Conservation (phyloP, 345 rosid species). For the Raphanus sativus region DNA sequence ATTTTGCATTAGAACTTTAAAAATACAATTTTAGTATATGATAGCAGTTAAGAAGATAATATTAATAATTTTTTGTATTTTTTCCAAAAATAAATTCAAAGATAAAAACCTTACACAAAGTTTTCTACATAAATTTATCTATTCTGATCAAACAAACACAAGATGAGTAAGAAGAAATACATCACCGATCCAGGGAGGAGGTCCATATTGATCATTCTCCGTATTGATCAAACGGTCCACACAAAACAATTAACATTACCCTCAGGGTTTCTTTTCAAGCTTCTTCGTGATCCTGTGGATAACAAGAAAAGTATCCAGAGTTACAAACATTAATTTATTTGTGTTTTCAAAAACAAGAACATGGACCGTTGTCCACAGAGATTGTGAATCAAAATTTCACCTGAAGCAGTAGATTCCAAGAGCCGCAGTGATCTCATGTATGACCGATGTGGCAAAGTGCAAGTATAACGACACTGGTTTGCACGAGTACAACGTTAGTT, state of each 20-base stretch:
- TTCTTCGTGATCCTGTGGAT: slow-evolving; percentile 83
- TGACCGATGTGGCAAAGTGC: slow-evolving; percentile 90
- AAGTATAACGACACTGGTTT: slow-evolving; percentile 66
- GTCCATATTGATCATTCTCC: slow-evolving; percentile 14
- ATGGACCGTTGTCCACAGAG: not conserved
- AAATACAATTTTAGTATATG: not conserved
- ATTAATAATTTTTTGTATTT: not conserved
- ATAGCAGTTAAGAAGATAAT: not conserved
- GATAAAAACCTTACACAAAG: slow-evolving; percentile 17
- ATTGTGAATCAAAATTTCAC: slow-evolving; percentile 31
- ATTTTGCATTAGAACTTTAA: no score
- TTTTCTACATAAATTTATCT: slow-evolving; percentile 14
- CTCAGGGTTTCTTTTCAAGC: slow-evolving; percentile 49
- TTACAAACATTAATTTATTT: not conserved
- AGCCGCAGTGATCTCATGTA: slow-evolving; percentile 88
- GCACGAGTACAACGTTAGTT: not conserved
- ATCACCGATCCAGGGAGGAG: slow-evolving; percentile 11
- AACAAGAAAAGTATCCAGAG: slow-evolving; percentile 6
- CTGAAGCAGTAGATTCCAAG: slow-evolving; percentile 98
- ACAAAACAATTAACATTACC: not conserved
- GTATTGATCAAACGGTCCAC: not conserved
- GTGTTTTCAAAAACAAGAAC: slow-evolving; percentile 3
- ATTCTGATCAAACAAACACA: slow-evolving; percentile 16
- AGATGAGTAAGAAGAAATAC: slow-evolving; percentile 14
- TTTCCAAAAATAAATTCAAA: not conserved